Base-by-base conservation (phyloP, 2,329 filamentous ascomycete species). In the Atkinsonella hypoxylon region DNA sequence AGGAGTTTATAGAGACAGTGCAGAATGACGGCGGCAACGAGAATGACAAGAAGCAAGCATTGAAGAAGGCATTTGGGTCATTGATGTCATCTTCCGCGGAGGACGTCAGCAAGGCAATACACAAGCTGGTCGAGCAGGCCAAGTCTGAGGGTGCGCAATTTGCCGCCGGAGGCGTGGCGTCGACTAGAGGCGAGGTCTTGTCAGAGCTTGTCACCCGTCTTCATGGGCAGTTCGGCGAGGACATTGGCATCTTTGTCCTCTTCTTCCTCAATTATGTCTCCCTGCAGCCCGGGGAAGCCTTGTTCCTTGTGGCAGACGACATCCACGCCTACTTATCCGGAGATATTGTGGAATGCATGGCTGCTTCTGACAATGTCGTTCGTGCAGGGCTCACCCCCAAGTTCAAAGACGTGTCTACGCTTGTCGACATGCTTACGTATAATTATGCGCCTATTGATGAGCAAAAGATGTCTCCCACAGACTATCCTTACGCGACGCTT, bases 271-370 rank as follows among this genome's bases (percentile, higher is more conserved):
- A 98, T 74, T 95, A 88, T 62, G 87, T 98, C 63, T 86, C 83
- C 58, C 79, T 98, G 13, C 73, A 85, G 47, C 81, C 90, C 1
- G 93, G 93, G 48, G 91, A 98, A 70, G 93, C 91, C 9, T 86
- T 98, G 74, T 98, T 97, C 71, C 77, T 98, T 36, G 88, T 89
- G 61, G 93, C 93, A 7, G 91, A 98, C 62, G 93, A 97, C 62
- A 97, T 97, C 60, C 93, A 98, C 66, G 93, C 93, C 46, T 98
- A 98, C 67, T 71, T 94, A 42, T 88, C 84, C 2, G 88, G 88
- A 53, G 91, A 98, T 63, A 95, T 98, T 59, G 89, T 98, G 65
- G 93, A 98, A 70, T 98, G 93, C 74, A 98, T 98, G 93, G 93
- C 93, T 0, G 85, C 89, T 9, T 95, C 88, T n/a, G 93, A 98